phyloP scores from a whole-genome alignment of 495 filamentous ascomycete species.

The Aspergillus bertholletiae region DNA sequence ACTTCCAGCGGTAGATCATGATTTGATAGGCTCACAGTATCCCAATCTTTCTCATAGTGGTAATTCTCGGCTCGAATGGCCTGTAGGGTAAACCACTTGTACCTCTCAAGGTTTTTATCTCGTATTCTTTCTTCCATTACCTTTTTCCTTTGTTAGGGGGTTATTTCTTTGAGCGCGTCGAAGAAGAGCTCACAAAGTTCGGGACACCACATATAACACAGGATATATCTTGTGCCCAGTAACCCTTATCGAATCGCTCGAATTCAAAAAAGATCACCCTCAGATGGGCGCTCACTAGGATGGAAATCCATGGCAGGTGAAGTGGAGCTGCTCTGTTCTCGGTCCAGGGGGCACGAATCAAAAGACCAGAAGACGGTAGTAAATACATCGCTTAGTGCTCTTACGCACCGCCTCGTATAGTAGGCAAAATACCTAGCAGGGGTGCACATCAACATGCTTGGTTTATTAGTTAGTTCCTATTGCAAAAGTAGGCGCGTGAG shows the following conservation, averaged over 20 bases:
- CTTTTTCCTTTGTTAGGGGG: slow-evolving; percentile 23
- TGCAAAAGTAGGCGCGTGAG: no score
- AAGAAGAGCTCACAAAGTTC: neutral
- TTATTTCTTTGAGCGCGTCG: no score
- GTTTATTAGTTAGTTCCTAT: no score
- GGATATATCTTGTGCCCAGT: neutral
- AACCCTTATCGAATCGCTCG: neutral
- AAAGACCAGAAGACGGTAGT: neutral
- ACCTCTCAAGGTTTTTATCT: neutral
- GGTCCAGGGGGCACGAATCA: neutral
- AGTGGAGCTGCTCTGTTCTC: neutral
- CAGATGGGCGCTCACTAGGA: neutral
- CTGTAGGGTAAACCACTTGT: neutral
- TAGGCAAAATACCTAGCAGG: no score
- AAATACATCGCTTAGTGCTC: neutral
- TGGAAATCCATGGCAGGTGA: neutral
- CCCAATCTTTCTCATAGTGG: neutral
- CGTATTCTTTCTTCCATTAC: no score
- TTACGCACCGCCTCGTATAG: no score
- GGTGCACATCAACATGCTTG: no score
- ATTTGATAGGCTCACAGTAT: neutral
- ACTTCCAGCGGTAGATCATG: no score
- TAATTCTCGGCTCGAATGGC: neutral
- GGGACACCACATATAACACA: neutral
- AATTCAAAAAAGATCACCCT: neutral